A percentile compares a stretch with the other conserved stretches of the same genome.
phyloP scores from a whole-genome alignment of 805 yeast species.

The Wickerhamiella cacticola region DNA sequence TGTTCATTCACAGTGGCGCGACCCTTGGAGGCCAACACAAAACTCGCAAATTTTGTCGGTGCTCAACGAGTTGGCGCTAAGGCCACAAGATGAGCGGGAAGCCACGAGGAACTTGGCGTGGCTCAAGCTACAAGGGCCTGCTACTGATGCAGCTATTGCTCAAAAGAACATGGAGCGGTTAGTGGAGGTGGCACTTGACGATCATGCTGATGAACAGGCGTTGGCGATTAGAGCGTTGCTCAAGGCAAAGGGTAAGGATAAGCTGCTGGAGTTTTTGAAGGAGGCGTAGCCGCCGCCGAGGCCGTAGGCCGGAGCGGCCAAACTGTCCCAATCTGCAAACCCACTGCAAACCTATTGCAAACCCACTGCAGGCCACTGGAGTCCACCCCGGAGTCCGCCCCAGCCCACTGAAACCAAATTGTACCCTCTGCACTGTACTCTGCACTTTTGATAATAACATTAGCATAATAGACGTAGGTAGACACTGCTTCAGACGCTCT shows the following conservation, averaged over 20 bases:
- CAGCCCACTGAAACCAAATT: too few relatives aligned
- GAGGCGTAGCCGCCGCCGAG: background rate
- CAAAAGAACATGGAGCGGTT: conserved; percentile 22
- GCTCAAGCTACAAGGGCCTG: conserved; percentile 27
- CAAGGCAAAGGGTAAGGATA: conserved; percentile 56
- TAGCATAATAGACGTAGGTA: too few relatives aligned
- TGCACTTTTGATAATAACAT: too few relatives aligned
- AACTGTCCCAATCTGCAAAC: too few relatives aligned
- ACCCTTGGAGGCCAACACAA: conserved; percentile 27
- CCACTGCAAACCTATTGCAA: too few relatives aligned
- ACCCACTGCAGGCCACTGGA: too few relatives aligned
- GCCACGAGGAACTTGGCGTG: conserved; percentile 30
- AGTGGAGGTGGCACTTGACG: conserved; percentile 32
- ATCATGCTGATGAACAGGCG: conserved; percentile 34
- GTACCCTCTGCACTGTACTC: too few relatives aligned
- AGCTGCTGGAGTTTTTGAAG: conserved; percentile 44
- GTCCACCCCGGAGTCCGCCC: too few relatives aligned
- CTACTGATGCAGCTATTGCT: conserved; percentile 27
- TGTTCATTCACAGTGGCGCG: conserved; percentile 32
- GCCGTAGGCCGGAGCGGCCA: too few relatives aligned
- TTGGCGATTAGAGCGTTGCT: conserved; percentile 47
- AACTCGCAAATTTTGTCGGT: conserved; percentile 30
- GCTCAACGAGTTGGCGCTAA: conserved; percentile 26
- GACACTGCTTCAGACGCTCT: too few relatives aligned
- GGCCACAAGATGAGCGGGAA: conserved; percentile 23